Percentiles rank a stretch among this genome's conserved stretches.
phyloP scores from a whole-genome alignment of 108 stramenopile genomes.

The Hondaea fermentalgiana region DNA sequence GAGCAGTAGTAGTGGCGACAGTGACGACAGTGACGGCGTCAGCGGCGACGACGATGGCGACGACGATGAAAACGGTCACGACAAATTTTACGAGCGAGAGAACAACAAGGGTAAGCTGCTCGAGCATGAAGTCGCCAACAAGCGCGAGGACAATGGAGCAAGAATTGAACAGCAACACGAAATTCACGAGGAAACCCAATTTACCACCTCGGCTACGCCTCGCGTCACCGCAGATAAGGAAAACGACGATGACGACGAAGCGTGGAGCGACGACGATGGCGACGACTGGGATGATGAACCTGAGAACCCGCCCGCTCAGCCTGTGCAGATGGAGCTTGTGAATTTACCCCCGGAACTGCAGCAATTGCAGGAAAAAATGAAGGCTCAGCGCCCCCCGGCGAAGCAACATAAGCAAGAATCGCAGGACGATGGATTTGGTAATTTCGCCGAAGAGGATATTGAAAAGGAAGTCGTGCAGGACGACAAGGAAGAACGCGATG shows the following conservation, averaged over 20 bases:
- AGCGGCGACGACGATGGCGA: background rate
- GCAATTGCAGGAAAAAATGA: background rate
- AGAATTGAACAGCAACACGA: background rate
- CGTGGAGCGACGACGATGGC: background rate
- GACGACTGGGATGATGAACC: too few species aligned
- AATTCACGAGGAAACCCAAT: too few species aligned
- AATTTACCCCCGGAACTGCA: background rate
- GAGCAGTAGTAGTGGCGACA: background rate
- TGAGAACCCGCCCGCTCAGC: too few species aligned
- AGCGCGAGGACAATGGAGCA: background rate
- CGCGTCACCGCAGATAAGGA: background rate
- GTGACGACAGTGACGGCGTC: background rate
- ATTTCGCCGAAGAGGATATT: background rate
- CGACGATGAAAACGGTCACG: background rate
- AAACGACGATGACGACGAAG: background rate
- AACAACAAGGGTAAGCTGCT: background rate
- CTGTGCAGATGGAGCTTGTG: background rate
- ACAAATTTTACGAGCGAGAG: background rate
- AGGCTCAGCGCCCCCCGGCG: background rate
- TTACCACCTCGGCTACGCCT: too few species aligned
- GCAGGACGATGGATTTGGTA: too few species aligned
- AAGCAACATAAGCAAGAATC: too few species aligned
- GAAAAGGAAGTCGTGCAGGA: background rate
- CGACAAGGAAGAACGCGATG: background rate
- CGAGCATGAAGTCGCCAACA: background rate